phyloP scores from a whole-genome alignment of 1,139 yeast genomes.

The Zhuliangozyma parablackwelliae region DNA sequence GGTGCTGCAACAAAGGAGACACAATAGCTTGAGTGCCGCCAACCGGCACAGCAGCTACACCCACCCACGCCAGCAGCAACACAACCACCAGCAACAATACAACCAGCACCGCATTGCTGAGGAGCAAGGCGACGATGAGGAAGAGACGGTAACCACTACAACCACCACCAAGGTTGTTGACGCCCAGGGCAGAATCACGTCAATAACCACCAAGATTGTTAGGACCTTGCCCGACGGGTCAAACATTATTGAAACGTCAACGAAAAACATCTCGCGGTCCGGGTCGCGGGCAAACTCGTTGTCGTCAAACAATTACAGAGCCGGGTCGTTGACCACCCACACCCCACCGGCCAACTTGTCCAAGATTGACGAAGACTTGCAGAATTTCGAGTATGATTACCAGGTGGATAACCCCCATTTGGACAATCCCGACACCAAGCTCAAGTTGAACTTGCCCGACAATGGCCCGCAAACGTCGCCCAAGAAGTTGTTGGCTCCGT shows the following conservation, averaged over 20 bases:
- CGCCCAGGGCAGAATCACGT: slow-evolving; percentile 37
- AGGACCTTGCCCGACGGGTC: slow-evolving; percentile 43
- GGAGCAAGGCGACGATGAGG: slow-evolving; percentile 16
- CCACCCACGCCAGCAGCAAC: slow-evolving; percentile 8
- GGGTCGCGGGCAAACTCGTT: slow-evolving; percentile 34
- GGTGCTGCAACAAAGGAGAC: slow-evolving; percentile 16
- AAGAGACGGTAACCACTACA: slow-evolving; percentile 32
- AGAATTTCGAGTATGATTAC: slow-evolving; percentile 42
- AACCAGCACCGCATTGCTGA: neutral
- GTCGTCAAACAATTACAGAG: slow-evolving; percentile 12
- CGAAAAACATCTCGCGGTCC: slow-evolving; percentile 38
- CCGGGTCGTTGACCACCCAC: slow-evolving; percentile 19
- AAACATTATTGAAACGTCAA: slow-evolving; percentile 41
- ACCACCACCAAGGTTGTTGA: slow-evolving; percentile 45
- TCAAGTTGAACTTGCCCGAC: slow-evolving; percentile 8
- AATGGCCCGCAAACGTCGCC: slow-evolving; percentile 3
- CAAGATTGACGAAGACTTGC: slow-evolving; percentile 44
- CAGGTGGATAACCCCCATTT: slow-evolving; percentile 19
- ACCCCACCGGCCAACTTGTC: slow-evolving; percentile 21
- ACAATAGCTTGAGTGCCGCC: slow-evolving; percentile 15
- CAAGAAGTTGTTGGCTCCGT: slow-evolving; percentile 9
- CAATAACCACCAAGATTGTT: slow-evolving; percentile 41
- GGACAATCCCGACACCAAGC: slow-evolving; percentile 7
- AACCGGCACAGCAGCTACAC: neutral
- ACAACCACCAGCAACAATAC: slow-evolving; percentile 5